These are phyloP conservation scores for Nemania sp. DNA, from an alignment of 2,329 filamentous ascomycete species.

Conservation along the genomic window DNA sequence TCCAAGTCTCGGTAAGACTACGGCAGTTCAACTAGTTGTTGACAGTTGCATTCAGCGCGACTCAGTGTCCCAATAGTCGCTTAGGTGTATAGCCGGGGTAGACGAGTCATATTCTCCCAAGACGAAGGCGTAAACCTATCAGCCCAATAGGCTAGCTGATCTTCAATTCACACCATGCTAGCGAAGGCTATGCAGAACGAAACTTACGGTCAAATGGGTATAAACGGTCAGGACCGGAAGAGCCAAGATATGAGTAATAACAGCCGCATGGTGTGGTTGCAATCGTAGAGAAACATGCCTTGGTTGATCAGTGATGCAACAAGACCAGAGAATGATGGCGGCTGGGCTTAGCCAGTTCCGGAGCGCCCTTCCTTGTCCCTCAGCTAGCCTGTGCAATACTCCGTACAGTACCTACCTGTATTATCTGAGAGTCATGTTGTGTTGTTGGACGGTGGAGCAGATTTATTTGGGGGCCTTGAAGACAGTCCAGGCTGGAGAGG, in stretches of 20 bases:
- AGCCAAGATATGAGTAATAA: slow-evolving; percentile 15
- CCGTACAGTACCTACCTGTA: too few species aligned
- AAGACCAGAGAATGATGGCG: slow-evolving; percentile 8
- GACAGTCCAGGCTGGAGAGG: not conserved
- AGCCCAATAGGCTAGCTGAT: not conserved
- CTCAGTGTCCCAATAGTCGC: not conserved
- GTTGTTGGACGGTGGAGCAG: slow-evolving; percentile 14
- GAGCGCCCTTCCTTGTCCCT: slow-evolving; percentile 4
- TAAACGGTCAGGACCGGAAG: slow-evolving; percentile 11
- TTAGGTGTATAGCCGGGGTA: not conserved
- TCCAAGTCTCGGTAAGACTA: slow-evolving; percentile 4
- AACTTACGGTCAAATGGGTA: not conserved
- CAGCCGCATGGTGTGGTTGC: slow-evolving; percentile 22
- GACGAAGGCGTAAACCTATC: slow-evolving; percentile 4
- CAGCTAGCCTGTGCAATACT: too few species aligned
- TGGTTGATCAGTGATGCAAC: slow-evolving; percentile 17
- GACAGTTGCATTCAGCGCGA: slow-evolving; percentile 1
- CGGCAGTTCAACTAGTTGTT: slow-evolving; percentile 12
- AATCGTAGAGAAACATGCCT: slow-evolving; percentile 14
- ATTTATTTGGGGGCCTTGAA: not conserved
- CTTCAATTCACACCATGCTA: not conserved
- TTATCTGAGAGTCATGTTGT: too few species aligned
- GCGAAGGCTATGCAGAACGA: slow-evolving; percentile 7
- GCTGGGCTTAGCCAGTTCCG: too few species aligned
- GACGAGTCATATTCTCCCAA: not conserved